Conservation (phyloP, 129 eudicot genomes). For the Centaurea solstitialis region DNA sequence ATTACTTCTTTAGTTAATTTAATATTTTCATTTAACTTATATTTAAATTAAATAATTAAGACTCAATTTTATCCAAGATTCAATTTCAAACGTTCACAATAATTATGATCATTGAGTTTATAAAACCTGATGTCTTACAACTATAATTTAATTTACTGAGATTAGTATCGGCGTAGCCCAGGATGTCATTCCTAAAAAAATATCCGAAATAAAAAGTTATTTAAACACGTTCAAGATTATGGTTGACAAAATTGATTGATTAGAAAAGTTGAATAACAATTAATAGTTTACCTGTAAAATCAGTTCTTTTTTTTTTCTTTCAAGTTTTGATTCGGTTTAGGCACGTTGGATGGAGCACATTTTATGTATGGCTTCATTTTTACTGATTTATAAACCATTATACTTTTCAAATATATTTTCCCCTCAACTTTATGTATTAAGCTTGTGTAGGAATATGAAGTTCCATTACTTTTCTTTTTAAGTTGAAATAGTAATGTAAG, state of each 20-base stretch:
- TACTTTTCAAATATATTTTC: background rate
- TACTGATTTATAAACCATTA: background rate
- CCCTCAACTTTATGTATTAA: no score
- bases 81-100: no score
- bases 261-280: background rate
- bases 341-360: background rate
- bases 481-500: no score
- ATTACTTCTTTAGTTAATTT: background rate
- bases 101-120: no score
- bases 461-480: background rate
- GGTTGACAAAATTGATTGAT: background rate
- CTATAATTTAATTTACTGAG: no score
- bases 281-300: no score
- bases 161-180: no score
- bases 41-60: background rate
- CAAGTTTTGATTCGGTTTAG: no score
- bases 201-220: background rate
- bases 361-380: no score
- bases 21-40: constrained; percentile 1
- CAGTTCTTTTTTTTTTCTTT: no score
- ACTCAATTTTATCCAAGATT: background rate
- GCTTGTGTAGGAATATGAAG: no score
- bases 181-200: background rate
- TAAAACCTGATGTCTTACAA: no score
- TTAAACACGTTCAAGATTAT: background rate